Evolutionary conservation across 495 filamentous ascomycete species (phyloP).

Genomic region (Aspergillus asperescens): DNA sequence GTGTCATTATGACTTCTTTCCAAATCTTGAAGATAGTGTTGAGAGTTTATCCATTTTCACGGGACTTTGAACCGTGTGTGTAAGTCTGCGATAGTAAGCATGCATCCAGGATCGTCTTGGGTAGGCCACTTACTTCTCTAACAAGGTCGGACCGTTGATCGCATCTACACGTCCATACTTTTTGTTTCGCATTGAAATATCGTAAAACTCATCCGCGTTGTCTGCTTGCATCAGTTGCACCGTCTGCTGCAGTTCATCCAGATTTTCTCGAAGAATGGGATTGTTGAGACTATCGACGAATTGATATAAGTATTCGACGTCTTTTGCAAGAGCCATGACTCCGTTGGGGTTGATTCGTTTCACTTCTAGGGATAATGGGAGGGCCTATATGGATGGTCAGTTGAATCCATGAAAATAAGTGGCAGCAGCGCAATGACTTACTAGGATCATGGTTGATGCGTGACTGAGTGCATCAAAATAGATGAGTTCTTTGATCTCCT

Average conservation of each 20-base stretch:
- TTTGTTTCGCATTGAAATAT: slow-evolving; percentile 76
- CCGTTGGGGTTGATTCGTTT: slow-evolving; percentile 83
- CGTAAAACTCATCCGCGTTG: slow-evolving; percentile 91
- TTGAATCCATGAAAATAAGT: neutral
- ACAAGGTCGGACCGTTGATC: slow-evolving; percentile 72
- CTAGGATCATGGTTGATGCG: slow-evolving; percentile 79
- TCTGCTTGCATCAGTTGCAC: slow-evolving; percentile 80
- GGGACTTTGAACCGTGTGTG: slow-evolving; percentile 55
- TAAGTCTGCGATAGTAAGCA: slow-evolving; percentile 55
- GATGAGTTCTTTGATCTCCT: slow-evolving; percentile 93
- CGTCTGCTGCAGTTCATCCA: slow-evolving; percentile 92
- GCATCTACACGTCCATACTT: slow-evolving; percentile 93
- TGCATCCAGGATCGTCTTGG: neutral
- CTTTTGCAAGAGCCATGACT: slow-evolving; percentile 69
- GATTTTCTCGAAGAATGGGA: slow-evolving; percentile 72
- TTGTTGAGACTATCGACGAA: slow-evolving; percentile 83
- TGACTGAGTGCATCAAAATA: slow-evolving; percentile 95
- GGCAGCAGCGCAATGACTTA: slow-evolving; percentile 31
- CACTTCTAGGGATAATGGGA: slow-evolving; percentile 74
- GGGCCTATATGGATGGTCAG: slow-evolving; percentile 46
- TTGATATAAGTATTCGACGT: slow-evolving; percentile 72
- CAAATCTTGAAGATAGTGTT: slow-evolving; percentile 66
- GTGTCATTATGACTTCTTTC: slow-evolving; percentile 48
- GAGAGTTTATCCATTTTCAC: slow-evolving; percentile 57
- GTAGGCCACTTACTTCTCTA: slow-evolving; percentile 68